Base-by-base conservation (phyloP, 208 protist genomes). In the Trypanosoma melophagium region DNA sequence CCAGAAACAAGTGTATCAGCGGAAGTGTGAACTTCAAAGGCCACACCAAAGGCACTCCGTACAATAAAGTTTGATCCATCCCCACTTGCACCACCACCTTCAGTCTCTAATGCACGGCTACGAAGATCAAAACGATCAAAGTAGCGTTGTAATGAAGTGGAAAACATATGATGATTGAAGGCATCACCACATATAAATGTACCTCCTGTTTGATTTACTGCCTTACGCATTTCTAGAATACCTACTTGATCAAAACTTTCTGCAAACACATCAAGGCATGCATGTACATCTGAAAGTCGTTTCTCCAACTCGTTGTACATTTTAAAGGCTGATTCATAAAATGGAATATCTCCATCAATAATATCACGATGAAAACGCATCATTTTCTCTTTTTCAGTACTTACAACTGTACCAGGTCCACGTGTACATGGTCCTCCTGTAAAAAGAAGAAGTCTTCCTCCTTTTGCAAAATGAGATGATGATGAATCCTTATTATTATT, bases 331-430 rank as follows among this genome's bases (percentile, higher is more conserved):
- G 66, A 84, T 5, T 77, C 66, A 76, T 90, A 96, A 78, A 86
- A 86, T 13, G 85, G 83, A 7, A 83, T 87, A 38, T 90, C 76
- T 49, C 80, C 89, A 13, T 87, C 87, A 61, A 94, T 89, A 66
- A 99, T 97, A 76, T 99, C 98, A 53, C 90, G 84, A 66, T 99
- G 97, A 47, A 94, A 96, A 42, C 98, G 92, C 69, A 99, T 98
- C 81, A 98, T 89, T 64, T 99, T 91, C 12, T 80, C 83, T 60
- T 98, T 87, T 59, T 99, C 90, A 12, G 89, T 85, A 41, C 79
- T 64, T 47, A 97, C 92, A 51, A 96, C 76, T 28, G 92, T 78
- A 38, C 97, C 98, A 10, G 94, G 90, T 3, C 98, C 97, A 60
- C 95, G 77, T 7, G 97, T 99, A 75, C 90, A 97, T 0, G 98